phyloP scores from a whole-genome alignment of 257 asterid genomes.

The Nicotiana paniculata region DNA sequence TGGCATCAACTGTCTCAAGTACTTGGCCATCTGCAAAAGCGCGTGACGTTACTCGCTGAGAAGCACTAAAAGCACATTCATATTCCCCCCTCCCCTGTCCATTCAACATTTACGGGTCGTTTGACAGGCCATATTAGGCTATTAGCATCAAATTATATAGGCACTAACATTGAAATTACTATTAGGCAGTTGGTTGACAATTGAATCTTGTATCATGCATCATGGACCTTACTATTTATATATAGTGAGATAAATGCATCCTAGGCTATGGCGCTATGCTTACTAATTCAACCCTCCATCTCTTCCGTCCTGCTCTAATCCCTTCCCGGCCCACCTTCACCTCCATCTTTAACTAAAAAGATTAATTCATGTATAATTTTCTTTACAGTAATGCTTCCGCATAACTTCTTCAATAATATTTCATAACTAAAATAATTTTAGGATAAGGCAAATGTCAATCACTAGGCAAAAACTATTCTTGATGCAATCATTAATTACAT shows the following conservation, averaged over 20 bases:
- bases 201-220: neutral
- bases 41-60: neutral
- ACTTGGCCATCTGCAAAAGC: slow-evolving; percentile 58
- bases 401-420: neutral
- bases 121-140: neutral
- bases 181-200: neutral
- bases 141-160: neutral
- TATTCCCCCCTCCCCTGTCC: neutral
- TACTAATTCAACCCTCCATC: neutral
- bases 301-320: neutral
- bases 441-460: neutral
- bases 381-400: neutral
- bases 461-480: neutral
- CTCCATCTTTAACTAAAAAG: neutral
- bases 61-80: neutral
- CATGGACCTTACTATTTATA: neutral
- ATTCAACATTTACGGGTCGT: neutral
- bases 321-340: neutral
- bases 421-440: neutral
- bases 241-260: neutral
- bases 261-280: neutral
- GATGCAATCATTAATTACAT: neutral
- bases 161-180: neutral
- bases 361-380: neutral
- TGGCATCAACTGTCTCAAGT: slow-evolving; percentile 73